Evolutionary conservation across 176 grass and related monocot species (phyloP).

Genomic region (Cenchrus americanus): DNA sequence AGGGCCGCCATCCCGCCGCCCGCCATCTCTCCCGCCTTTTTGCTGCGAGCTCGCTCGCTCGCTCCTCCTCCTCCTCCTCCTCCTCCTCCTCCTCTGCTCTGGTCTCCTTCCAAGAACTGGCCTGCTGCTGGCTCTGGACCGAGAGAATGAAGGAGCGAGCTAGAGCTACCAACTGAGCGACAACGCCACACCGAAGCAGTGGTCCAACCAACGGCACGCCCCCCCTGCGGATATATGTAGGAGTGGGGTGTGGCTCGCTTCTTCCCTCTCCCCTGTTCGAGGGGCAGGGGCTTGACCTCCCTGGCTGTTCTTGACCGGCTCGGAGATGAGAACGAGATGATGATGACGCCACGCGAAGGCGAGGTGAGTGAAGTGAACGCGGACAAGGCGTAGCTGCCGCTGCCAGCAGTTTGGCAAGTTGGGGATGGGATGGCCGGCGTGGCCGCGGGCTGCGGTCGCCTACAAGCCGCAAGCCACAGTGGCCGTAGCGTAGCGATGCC

Average conservation of each 20-base stretch:
- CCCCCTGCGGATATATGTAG: background rate
- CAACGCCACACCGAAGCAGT: conserved; percentile 29
- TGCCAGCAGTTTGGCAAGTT: background rate
- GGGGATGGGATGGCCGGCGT: background rate
- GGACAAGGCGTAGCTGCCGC: background rate
- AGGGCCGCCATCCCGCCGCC: conserved; percentile 61
- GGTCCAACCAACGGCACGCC: conserved; percentile 23
- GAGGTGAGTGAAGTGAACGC: background rate
- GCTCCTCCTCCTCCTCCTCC: too few species aligned
- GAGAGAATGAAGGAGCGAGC: background rate
- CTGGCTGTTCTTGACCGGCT: too few species aligned
- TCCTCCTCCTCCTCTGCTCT: background rate
- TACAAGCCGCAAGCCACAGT: background rate
- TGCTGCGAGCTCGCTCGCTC: background rate
- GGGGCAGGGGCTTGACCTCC: background rate
- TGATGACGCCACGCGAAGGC: background rate
- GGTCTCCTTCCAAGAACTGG: background rate
- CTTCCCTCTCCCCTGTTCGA: background rate
- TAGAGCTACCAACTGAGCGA: background rate
- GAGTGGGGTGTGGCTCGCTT: background rate
- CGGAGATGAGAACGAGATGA: background rate
- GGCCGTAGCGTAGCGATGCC: background rate
- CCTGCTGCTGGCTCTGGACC: background rate
- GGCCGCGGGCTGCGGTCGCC: background rate
- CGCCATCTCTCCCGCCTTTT: conserved; percentile 40